Conservation (phyloP, 306 rosid species). For the Prinsepia uniflora region DNA sequence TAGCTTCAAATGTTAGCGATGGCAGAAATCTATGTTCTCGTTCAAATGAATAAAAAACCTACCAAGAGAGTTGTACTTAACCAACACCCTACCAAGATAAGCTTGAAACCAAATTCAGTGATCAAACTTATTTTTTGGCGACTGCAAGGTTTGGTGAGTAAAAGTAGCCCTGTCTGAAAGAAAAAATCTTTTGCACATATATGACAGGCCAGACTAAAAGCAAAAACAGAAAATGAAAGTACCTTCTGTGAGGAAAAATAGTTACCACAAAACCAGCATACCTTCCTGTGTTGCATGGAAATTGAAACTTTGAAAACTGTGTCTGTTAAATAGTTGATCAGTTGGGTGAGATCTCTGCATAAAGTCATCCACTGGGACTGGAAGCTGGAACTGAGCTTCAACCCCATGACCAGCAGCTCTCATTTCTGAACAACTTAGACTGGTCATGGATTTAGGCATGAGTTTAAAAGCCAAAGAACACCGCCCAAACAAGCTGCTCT, state of each 20-base stretch:
- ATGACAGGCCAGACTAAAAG: neutral
- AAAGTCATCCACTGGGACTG: slow-evolving; percentile 90
- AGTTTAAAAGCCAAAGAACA: slow-evolving; percentile 85
- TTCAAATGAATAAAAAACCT: slow-evolving; percentile 1
- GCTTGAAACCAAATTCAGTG: neutral
- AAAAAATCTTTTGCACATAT: neutral
- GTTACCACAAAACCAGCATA: slow-evolving; percentile 32
- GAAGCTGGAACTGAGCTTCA: slow-evolving; percentile 88
- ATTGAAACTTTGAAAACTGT: slow-evolving; percentile 68
- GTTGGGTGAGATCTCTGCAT: slow-evolving; percentile 88
- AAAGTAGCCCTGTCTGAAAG: neutral
- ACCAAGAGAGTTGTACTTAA: neutral
- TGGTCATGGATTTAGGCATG: slow-evolving; percentile 86
- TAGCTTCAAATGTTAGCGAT: neutral
- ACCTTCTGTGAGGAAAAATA: neutral
- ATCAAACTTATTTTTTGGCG: neutral
- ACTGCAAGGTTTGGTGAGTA: neutral
- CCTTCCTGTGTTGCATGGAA: slow-evolving; percentile 77
- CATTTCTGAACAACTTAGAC: slow-evolving; percentile 93
- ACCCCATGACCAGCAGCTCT: slow-evolving; percentile 94
- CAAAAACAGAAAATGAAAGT: neutral
- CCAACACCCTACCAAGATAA: neutral
- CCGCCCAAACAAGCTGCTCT: slow-evolving; percentile 70
- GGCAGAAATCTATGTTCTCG: neutral
- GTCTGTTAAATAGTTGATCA: slow-evolving; percentile 69